Evolutionary conservation across 768 basidiomycete genomes (phyloP).

Genomic region (Suillus bovinus): DNA sequence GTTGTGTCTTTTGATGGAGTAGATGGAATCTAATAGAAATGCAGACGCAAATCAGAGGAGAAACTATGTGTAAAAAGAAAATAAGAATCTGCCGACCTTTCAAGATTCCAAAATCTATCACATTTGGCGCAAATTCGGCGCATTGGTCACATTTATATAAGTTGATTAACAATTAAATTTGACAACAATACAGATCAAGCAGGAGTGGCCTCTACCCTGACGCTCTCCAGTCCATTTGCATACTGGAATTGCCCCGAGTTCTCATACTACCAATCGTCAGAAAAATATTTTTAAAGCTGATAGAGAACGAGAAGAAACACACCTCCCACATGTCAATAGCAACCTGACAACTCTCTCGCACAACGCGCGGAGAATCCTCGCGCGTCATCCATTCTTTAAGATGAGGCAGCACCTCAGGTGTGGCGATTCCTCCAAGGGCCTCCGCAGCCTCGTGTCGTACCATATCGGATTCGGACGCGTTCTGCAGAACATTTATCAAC

Average conservation of each 20-base stretch:
- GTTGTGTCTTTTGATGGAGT: no score
- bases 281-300: not conserved
- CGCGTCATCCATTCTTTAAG: slow-evolving; percentile 82
- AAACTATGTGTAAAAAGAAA: no score
- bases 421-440: slow-evolving; percentile 96
- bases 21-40: no score
- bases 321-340: slow-evolving; percentile 99
- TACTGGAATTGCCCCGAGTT: slow-evolving; percentile 83
- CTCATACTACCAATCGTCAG: slow-evolving; percentile 54
- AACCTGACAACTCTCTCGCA: slow-evolving; percentile 93
- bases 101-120: not conserved
- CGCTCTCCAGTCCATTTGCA: slow-evolving; percentile 49
- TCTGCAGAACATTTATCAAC: slow-evolving; percentile 73
- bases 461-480: slow-evolving; percentile 85
- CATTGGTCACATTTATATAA: not conserved
- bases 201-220: not conserved
- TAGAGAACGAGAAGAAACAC: slow-evolving; percentile 21
- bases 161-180: not conserved
- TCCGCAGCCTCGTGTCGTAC: slow-evolving; percentile 99
- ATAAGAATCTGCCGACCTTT: no score
- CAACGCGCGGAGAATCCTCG: slow-evolving; percentile 82
- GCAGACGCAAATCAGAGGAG: not conserved
- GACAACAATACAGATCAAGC: not conserved
- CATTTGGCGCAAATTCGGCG: not conserved
- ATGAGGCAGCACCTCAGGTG: slow-evolving; percentile 85